Percentiles rank a stretch among this genome's conserved stretches.
phyloP scores from a whole-genome alignment of 768 basidiomycete species.

The Leccinum subtestaceum region DNA sequence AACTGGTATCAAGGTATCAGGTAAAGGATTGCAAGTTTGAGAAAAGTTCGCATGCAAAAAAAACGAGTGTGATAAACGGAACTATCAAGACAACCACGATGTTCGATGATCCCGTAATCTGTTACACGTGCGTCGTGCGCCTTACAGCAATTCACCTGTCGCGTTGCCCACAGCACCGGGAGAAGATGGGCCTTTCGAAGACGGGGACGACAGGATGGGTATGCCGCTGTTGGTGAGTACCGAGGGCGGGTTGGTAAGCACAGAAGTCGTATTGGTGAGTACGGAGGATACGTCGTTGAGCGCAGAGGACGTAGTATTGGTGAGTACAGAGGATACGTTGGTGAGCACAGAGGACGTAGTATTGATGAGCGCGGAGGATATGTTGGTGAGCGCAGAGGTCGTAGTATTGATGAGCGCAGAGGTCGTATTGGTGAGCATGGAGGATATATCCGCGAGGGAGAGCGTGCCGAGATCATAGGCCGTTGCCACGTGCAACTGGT shows the following conservation, averaged over 20 bases:
- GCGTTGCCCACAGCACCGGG: conserved; percentile 2
- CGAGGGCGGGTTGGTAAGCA: not conserved
- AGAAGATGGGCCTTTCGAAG: not conserved
- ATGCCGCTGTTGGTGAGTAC: not conserved
- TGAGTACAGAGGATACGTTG: too few species aligned
- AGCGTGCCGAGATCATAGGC: conserved; percentile 34
- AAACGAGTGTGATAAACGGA: not conserved
- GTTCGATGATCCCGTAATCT: not conserved
- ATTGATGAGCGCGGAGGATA: not conserved
- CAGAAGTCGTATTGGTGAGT: not conserved
- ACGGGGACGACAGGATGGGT: not conserved
- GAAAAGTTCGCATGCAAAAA: not conserved
- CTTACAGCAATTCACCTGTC: conserved; percentile 2
- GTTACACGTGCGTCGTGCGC: not conserved
- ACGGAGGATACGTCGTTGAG: not conserved
- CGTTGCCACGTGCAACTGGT: conserved; percentile 52
- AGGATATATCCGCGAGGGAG: conserved; percentile 20
- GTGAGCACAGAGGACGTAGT: not conserved
- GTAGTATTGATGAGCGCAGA: not conserved
- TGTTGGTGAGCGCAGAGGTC: not conserved
- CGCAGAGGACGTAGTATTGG: not conserved
- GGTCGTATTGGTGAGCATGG: conserved; percentile 10
- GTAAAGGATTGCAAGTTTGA: not conserved
- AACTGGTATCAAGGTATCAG: conserved; percentile 4
- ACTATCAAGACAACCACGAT: not conserved